phyloP scores from a whole-genome alignment of 805 yeast genomes.

The Teunomyces kruisii region DNA sequence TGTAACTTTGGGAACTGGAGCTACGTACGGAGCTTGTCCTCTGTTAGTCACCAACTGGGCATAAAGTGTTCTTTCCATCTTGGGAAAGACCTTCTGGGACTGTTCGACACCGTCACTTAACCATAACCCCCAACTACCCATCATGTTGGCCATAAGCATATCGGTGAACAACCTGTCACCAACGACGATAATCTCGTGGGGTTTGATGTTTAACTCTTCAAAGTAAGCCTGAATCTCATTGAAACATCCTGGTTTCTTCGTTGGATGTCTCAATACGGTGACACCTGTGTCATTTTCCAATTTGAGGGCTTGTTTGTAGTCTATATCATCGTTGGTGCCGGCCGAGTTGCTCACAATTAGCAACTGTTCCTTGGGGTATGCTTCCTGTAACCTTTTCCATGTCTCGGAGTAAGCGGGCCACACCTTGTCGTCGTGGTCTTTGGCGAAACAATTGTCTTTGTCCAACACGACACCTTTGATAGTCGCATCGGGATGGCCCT shows the following conservation, averaged over 20 bases:
- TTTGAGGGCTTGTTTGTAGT: conserved; percentile 55
- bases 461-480: conserved; percentile 84
- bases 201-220: conserved; percentile 42
- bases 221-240: conserved; percentile 66
- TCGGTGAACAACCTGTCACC: conserved; percentile 95
- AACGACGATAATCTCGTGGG: conserved; percentile 74
- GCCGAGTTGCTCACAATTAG: conserved; percentile 91
- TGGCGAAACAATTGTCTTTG: conserved; percentile 94
- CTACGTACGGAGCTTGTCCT: conserved; percentile 15
- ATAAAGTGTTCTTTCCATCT: conserved; percentile 48
- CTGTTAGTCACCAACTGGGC: conserved; percentile 9
- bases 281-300: conserved; percentile 69
- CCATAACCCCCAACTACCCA: conserved; percentile 90
- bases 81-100: conserved; percentile 51
- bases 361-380: conserved; percentile 62
- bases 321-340: conserved; percentile 76
- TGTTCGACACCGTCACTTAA: conserved; percentile 69
- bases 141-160: conserved; percentile 87
- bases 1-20: conserved; percentile 15
- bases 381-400: conserved; percentile 55
- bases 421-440: conserved; percentile 73
- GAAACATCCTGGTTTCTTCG: conserved; percentile 82
- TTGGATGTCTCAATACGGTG: conserved; percentile 64
- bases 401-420: conserved; percentile 65
- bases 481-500: conserved; percentile 22